These are phyloP conservation scores for Wickerhamomyces mucosus DNA, from an alignment of 805 yeast genomes.

Conservation along the genomic window DNA sequence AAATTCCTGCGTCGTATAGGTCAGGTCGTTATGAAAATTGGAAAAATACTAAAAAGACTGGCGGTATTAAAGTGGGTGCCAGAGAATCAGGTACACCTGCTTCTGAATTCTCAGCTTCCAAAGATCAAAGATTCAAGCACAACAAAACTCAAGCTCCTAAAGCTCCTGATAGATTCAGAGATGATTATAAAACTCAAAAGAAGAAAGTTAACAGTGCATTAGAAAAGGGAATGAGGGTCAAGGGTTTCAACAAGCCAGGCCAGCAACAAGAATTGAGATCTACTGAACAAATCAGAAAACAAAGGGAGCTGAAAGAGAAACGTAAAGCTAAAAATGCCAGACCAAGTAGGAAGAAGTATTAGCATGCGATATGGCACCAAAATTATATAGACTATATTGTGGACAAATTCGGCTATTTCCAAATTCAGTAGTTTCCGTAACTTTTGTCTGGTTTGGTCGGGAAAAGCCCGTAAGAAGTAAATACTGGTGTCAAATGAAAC, in stretches of 20 bases:
- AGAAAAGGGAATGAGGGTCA: conserved; percentile 63
- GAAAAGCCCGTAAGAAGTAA: neutral
- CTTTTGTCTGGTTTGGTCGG: neutral
- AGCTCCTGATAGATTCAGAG: conserved; percentile 84
- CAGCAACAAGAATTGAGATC: conserved; percentile 46
- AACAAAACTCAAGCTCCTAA: conserved; percentile 72
- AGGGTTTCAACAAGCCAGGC: conserved; percentile 39
- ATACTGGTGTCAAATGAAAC: neutral
- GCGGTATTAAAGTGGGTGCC: conserved; percentile 46
- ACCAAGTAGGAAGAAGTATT: neutral
- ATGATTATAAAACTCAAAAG: conserved; percentile 75
- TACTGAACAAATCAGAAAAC: conserved; percentile 71
- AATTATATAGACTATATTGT: neutral
- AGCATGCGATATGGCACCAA: neutral
- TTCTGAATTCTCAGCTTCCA: conserved; percentile 19
- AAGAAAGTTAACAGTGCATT: conserved; percentile 73
- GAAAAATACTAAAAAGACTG: conserved; percentile 62
- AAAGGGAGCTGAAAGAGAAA: conserved; percentile 60
- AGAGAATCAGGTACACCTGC: conserved; percentile 26
- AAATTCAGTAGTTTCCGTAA: neutral
- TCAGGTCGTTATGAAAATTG: conserved; percentile 91
- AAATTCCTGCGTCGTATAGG: conserved; percentile 82
- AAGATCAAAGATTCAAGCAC: conserved; percentile 60
- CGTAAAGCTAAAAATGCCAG: conserved; percentile 25
- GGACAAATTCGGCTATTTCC: neutral